Base-by-base conservation (phyloP, 768 basidiomycete genomes). In the Tephrocybe sp. region DNA sequence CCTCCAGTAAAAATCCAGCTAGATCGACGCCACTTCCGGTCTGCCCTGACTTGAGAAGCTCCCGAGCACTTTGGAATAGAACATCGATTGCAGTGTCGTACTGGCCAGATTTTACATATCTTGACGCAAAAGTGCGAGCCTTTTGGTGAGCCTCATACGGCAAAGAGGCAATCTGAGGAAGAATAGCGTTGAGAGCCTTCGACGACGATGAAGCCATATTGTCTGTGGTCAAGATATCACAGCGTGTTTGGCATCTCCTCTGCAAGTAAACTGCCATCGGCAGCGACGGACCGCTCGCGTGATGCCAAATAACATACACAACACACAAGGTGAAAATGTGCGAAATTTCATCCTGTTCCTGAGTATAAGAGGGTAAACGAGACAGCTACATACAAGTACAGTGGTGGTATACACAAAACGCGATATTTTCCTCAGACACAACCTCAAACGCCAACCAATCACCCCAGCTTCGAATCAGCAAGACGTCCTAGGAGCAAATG, bases 91-190 rank as follows among this genome's bases (percentile, higher is more conserved):
- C 95, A 12, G 85, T 85, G 62, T 87, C 85, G 62, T 87, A 85
- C 58, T 95, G 87, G 2, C 74, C 75, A 3, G 89, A 81, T 72
- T 93, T 92, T 45, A 77, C 74, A 65, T 92, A 92, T 60, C 95
- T 80, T 3, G 94, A 85, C 4, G 92, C 92, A 57, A 96, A 97
- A 14, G 95, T 98, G 22, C 96, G 83, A 9, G 94, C 92, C 70
- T 98, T 98, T 68, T 98, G 95, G 61, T 98, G 96, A 0, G 95
- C 95, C 54, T 94, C 92, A 67, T 97, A 97, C 32, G 93, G 91
- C 9, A 85, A 81, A 9, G 75, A 73, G 5, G 78, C 67, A 45
- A 94, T 86, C 43, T 85, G 79, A 10, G 83, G 91, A 51, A 87
- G 72, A 57, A 89, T 91, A 9, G 87, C 88, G 54, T 80, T 82